A percentile compares a stretch with the other conserved stretches of the same genome.
Conservation (phyloP, 2,329 filamentous ascomycete genomes). For the Cladosporium austrohemisphaericum region DNA sequence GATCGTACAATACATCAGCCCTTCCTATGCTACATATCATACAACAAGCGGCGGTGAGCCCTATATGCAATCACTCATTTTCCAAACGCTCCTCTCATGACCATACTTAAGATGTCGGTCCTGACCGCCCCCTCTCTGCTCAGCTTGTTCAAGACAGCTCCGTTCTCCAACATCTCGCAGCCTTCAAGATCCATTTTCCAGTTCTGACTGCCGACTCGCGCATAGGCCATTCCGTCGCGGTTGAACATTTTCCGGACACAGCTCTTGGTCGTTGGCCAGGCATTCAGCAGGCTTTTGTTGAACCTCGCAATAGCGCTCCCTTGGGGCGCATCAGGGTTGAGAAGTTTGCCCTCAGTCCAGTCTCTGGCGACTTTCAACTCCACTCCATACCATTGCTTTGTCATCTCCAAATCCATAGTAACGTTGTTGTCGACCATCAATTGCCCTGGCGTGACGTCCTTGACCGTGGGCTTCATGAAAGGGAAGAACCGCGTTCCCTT, state of each 20-base stretch:
- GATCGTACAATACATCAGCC: background rate
- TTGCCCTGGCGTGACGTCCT: constrained; percentile 1
- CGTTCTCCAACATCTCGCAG: constrained; percentile 25
- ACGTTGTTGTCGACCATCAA: background rate
- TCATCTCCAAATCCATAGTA: background rate
- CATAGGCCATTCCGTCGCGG: constrained; percentile 27
- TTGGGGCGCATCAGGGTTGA: background rate
- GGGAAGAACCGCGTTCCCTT: background rate
- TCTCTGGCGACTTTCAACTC: background rate
- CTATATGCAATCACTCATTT: background rate
- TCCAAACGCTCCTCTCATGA: background rate
- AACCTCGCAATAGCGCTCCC: background rate
- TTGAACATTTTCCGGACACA: constrained; percentile 25
- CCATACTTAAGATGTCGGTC: background rate
- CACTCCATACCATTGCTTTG: background rate
- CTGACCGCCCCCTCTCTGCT: background rate
- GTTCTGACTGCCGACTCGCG: constrained; percentile 21
- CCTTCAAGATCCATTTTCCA: constrained; percentile 30
- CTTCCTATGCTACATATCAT: background rate
- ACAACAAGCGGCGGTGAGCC: background rate
- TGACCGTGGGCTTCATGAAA: background rate
- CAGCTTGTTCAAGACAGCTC: constrained; percentile 17
- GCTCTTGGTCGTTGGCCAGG: background rate
- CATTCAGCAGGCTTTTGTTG: background rate
- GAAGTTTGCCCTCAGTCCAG: background rate